Base-by-base conservation (phyloP, 2,329 filamentous ascomycete genomes). In the Ceratocystis cubensis region DNA sequence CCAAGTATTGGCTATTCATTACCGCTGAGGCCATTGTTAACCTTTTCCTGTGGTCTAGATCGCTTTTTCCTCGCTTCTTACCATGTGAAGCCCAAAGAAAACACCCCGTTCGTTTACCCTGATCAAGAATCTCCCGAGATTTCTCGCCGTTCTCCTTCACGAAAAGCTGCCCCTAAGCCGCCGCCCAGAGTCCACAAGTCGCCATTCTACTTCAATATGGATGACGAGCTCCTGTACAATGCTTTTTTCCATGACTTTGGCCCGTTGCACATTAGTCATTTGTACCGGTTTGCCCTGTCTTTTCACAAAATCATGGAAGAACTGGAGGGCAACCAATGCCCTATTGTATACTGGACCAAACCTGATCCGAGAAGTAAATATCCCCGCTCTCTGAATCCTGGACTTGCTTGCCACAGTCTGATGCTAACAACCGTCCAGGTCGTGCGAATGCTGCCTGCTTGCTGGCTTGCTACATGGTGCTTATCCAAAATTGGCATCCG, bases 241-340 rank as follows among this genome's bases (percentile, higher is more conserved):
- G 92, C 93, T 41, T 99, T 99, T 77, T 92, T 97, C 78, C 92
- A 95, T 73, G 94, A 99, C 78, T 99, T 99, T 76, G 94, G 94
- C 72, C 94, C 94, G 73, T 81, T 99, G 68, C 94, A 99, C 79
- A 96, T 99, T 71, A 94, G 94, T 30, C 94, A 99, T 75, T 80
- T 99, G 50, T 99, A 97, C 80, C 85, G 94, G 69, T 99, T 97
- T 75, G 93, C 94, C 3, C 89, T 97, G 65, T 88, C 93, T 72
- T 91, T 99, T 74, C 94, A 99, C 74, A 93, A 97, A 72, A 91
- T 97, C 61, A 82, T 99, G 45, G 93, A 90, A 17, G 91, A 92
- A 67, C 90, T 91, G 70, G 89, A 91, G 72, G 96, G 96, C 76
- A 89, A 92, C 78, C 87, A 91, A 70, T 83, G 91, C 61, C 88